Evolutionary conservation across 83 land plant species (phyloP).

Genomic region (Larix sibirica): DNA sequence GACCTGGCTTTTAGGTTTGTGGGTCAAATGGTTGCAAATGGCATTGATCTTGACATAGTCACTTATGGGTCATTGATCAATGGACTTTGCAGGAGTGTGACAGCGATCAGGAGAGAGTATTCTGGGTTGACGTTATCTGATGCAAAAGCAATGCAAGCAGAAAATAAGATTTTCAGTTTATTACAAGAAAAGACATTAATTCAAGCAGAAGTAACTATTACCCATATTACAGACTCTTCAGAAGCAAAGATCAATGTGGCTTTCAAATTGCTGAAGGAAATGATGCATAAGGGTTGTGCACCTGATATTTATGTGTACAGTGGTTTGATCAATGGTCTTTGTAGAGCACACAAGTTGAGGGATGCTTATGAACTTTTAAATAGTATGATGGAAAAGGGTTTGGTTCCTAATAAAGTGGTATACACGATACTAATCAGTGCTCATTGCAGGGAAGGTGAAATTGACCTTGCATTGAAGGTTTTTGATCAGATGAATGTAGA

Average conservation of each 20-base stretch:
- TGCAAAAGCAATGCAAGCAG: constrained; percentile 10
- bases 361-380: constrained; percentile 45
- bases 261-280: constrained; percentile 25
- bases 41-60: constrained; percentile 11
- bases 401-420: constrained; percentile 12
- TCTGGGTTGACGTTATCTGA: neutral
- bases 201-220: constrained; percentile 9
- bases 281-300: constrained; percentile 40
- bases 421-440: neutral
- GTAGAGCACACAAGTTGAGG: constrained; percentile 46
- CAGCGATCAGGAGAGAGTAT: neutral
- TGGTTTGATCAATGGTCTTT: constrained; percentile 53
- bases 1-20: no score
- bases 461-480: neutral
- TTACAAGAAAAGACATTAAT: constrained; percentile 18
- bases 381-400: constrained; percentile 45
- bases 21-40: no score
- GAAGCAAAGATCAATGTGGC: constrained; percentile 23
- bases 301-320: constrained; percentile 45
- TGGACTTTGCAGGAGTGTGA: constrained; percentile 24
- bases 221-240: neutral
- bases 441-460: neutral
- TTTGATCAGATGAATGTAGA: neutral
- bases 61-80: constrained; percentile 32
- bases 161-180: constrained; percentile 20